A percentile compares a stretch with the other conserved stretches of the same genome.
Conservation (phyloP, 2,329 filamentous ascomycete genomes). For the Sporothrix luriei region DNA sequence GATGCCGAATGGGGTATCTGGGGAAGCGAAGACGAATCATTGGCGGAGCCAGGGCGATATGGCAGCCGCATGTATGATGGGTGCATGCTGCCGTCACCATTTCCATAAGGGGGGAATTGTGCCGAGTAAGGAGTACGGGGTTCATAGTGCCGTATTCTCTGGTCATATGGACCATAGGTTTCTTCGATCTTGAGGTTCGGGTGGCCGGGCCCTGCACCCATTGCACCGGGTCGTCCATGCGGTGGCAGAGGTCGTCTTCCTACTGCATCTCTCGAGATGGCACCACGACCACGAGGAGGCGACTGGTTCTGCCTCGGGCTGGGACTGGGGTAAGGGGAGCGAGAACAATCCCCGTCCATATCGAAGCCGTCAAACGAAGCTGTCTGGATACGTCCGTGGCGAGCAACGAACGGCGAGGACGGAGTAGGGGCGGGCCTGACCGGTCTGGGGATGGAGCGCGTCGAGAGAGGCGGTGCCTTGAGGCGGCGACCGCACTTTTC, state of each 20-base stretch:
- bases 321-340: slow-evolving; percentile 2
- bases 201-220: background rate
- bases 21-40: background rate
- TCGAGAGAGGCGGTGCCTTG: slow-evolving; percentile 63
- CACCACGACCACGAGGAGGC: background rate
- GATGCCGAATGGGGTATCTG: slow-evolving; percentile 10
- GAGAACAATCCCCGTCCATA: background rate
- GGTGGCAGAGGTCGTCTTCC: slow-evolving; percentile 31
- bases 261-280: background rate
- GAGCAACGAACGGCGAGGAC: background rate
- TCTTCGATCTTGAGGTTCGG: slow-evolving; percentile 45
- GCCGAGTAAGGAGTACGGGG: slow-evolving; percentile 33
- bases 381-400: background rate
- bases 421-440: background rate
- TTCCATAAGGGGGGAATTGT: background rate
- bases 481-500: slow-evolving; percentile 71
- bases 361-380: background rate
- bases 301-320: slow-evolving; percentile 30
- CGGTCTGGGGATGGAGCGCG: slow-evolving; percentile 36
- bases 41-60: background rate
- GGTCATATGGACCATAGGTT: slow-evolving; percentile 55
- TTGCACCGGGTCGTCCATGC: background rate
- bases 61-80: background rate
- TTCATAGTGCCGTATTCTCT: slow-evolving; percentile 65
- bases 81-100: background rate